These are phyloP conservation scores for Paratinospora sagittata DNA, from an alignment of 164 flowering plant species.

Conservation along the genomic window DNA sequence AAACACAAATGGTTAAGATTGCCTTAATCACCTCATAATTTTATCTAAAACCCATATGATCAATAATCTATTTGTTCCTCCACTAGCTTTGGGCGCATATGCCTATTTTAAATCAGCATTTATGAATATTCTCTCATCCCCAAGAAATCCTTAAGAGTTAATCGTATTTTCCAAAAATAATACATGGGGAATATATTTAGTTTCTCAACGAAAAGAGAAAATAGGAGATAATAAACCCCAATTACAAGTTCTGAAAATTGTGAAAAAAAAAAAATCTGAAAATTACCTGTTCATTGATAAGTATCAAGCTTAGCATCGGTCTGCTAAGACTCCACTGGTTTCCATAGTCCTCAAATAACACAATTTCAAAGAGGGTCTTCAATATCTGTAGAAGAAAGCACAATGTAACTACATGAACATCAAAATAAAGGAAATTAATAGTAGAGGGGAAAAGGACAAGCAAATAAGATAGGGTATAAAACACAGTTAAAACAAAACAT, in stretches of 20 bases:
- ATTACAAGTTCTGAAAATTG: too few species aligned
- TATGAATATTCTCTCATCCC: too few species aligned
- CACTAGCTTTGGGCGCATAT: too few species aligned
- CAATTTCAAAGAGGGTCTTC: slow-evolving; percentile 87
- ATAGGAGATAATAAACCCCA: too few species aligned
- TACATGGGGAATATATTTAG: background rate
- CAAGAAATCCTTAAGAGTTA: background rate
- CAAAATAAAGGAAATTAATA: background rate
- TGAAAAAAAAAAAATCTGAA: background rate
- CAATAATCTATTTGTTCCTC: too few species aligned
- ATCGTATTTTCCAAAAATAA: background rate
- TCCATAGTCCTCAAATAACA: slow-evolving; percentile 80
- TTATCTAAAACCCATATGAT: too few species aligned
- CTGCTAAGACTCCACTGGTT: slow-evolving; percentile 98
- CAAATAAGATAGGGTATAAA: background rate
- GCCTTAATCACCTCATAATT: too few species aligned
- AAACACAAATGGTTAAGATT: too few species aligned
- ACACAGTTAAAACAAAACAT: background rate
- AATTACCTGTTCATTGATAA: slow-evolving; percentile 85
- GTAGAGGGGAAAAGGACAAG: background rate
- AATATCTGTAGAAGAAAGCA: slow-evolving; percentile 46
- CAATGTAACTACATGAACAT: background rate
- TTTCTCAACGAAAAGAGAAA: background rate
- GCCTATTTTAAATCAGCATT: too few species aligned
- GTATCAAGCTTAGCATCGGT: slow-evolving; percentile 92